Evolutionary conservation across 345 rosid genomes (phyloP), one percentile per base, ranked within the genome.

Genomic region (Hibiscus mutabilis): DNA sequence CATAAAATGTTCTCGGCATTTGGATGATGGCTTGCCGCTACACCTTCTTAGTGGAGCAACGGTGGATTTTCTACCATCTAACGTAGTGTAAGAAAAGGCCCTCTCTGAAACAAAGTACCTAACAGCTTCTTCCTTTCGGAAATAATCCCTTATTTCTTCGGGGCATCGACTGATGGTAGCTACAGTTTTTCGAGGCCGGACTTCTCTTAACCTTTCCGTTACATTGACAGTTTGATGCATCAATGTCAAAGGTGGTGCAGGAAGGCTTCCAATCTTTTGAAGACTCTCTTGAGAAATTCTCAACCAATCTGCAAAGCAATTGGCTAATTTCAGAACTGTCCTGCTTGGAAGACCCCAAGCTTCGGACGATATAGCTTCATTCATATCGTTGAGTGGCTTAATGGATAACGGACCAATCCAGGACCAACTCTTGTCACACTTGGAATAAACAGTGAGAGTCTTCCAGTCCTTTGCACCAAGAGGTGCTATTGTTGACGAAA

Each of bases 21-120:
- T 82, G 16, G 75, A 61, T 53, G 80, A 77, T 57, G 80, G 79
- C 78, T 82, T 82, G 57, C 86, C 83, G 13, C 86, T 80, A 42
- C 81, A 56, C 71, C 84, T 79, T 72, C 84, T 79, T 72, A 82
- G 19, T 13, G 86, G 83, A 47, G 83, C 80, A 70, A 82, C 86
- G 3, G 70, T 73, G 18, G 86, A 82, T 53, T 82, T 82, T 67
- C 67, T 77, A 37, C 86, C 83, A 75, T 82, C 83, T 33, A 82
- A 70, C 55, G 85, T 78, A 11, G 81, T 79, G 76, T 75, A 79
- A 8, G 73, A 70, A 76, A 82, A 82, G 31, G 85, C 81, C 70
- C 81, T 77, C n/a, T 82, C 81, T 4, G 83, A 81, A 67, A 77
- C 60, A 22, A 72, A 77, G 51, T 82, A 82, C 78, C 85, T 72